Evolutionary conservation across 345 rosid species (phyloP).

Genomic region (Turnera subulata): DNA sequence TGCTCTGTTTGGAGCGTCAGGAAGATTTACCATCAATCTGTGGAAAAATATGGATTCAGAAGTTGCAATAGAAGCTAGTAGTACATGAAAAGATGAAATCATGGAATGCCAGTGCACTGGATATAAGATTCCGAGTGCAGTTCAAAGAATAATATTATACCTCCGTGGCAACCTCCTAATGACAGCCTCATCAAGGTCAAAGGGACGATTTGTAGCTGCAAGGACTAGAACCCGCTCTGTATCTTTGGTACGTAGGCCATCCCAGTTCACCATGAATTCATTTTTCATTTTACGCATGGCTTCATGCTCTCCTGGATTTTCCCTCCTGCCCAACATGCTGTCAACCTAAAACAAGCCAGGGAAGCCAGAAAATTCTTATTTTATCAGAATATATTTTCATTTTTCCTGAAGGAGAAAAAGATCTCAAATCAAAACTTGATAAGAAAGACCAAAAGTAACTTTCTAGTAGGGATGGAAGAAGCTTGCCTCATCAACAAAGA

Average conservation of each 20-base stretch:
- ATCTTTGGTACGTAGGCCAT: constrained; percentile 77
- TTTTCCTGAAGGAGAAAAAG: too few relatives aligned
- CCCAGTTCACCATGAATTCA: constrained; percentile 97
- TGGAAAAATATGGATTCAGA: constrained; percentile 4
- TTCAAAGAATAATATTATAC: constrained; percentile 15
- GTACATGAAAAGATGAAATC: too few relatives aligned
- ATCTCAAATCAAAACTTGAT: not conserved
- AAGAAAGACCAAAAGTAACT: not conserved
- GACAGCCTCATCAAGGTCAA: constrained; percentile 97
- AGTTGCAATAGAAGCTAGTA: too few relatives aligned
- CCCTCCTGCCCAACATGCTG: constrained; percentile 94
- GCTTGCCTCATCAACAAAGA: constrained; percentile 89
- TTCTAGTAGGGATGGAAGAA: constrained; percentile 10
- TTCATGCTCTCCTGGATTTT: constrained; percentile 83
- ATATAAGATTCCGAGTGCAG: too few relatives aligned
- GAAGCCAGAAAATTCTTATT: constrained; percentile 2
- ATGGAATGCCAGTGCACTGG: too few relatives aligned
- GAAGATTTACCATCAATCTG: constrained; percentile 88
- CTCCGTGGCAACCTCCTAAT: constrained; percentile 86
- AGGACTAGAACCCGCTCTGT: constrained; percentile 84
- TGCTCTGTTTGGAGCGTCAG: constrained; percentile 80
- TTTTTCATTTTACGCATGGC: constrained; percentile 90
- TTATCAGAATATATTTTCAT: too few relatives aligned
- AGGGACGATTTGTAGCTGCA: constrained; percentile 94
- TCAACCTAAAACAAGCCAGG: constrained; percentile 58